Evolutionary conservation across 2,329 filamentous ascomycete species (phyloP).

Genomic region (Thermothelomyces thermophilus): DNA sequence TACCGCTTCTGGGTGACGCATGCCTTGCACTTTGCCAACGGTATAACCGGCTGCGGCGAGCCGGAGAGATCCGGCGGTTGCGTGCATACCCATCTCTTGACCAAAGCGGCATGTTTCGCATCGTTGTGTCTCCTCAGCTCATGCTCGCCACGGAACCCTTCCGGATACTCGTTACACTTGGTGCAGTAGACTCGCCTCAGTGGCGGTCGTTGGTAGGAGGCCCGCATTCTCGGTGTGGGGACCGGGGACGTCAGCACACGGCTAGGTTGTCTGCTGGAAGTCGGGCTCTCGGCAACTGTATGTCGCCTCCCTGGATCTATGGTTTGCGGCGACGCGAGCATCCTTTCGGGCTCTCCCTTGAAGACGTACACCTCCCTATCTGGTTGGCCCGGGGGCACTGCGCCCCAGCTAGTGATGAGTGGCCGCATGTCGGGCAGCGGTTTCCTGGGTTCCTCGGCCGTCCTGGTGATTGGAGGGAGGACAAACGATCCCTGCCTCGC

Average conservation of each 20-base stretch:
- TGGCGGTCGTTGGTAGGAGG: conserved; percentile 47
- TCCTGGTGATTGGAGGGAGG: conserved; percentile 30
- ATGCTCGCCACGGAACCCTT: conserved; percentile 86
- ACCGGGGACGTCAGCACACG: conserved; percentile 39
- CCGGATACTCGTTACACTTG: conserved; percentile 72
- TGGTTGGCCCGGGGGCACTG: conserved; percentile 19
- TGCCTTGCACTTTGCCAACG: conserved; percentile 50
- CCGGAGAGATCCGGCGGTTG: conserved; percentile 38
- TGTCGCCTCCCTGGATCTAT: conserved; percentile 36
- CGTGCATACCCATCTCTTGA: conserved; percentile 51
- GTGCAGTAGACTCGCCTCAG: conserved; percentile 69
- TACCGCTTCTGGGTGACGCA: conserved; percentile 52
- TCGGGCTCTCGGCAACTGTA: conserved; percentile 42
- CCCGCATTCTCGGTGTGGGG: conserved; percentile 33
- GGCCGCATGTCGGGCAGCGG: conserved; percentile 36
- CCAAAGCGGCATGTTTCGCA: conserved; percentile 49
- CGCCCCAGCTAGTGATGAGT: conserved; percentile 34
- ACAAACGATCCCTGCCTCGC: conserved; percentile 29
- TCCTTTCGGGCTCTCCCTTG: conserved; percentile 25
- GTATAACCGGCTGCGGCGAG: conserved; percentile 43
- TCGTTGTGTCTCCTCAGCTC: conserved; percentile 66
- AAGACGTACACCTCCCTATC: conserved; percentile 28
- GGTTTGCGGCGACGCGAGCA: conserved; percentile 30
- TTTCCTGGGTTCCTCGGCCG: conserved; percentile 32
- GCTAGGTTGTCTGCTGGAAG: conserved; percentile 34